Evolutionary conservation across 371 early-diverging fungal genomes (phyloP).

Genomic region (Rhizomucor pusillus): DNA sequence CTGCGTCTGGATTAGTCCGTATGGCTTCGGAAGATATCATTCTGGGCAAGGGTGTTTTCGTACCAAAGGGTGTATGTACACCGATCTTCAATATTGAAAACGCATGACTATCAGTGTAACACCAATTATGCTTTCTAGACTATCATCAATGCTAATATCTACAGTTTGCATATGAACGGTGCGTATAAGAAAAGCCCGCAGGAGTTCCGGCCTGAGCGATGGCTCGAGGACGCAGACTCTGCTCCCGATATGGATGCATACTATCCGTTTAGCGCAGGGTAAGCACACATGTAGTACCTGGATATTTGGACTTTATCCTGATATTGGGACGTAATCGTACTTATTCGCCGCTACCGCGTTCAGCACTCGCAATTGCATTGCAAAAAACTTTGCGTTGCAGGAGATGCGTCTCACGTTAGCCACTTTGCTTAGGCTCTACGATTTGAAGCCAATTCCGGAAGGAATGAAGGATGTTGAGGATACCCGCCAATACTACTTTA

Average conservation of each 20-base stretch:
- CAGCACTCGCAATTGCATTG: slow-evolving; percentile 48
- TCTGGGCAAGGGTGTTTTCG: slow-evolving; percentile 10
- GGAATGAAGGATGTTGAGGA: slow-evolving; percentile 24
- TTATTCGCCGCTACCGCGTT: background rate
- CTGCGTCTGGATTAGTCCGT: slow-evolving; percentile 20
- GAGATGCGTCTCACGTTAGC: slow-evolving; percentile 45
- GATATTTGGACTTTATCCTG: background rate
- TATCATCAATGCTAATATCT: slow-evolving; percentile 6
- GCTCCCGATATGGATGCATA: slow-evolving; percentile 26
- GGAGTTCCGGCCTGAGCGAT: slow-evolving; percentile 32
- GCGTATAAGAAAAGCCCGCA: slow-evolving; percentile 23
- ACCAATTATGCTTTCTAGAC: too few relatives aligned
- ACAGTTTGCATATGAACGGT: slow-evolving; percentile 16
- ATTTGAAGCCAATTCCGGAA: slow-evolving; percentile 18
- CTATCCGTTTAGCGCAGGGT: slow-evolving; percentile 41
- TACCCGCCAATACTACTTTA: slow-evolving; percentile 23
- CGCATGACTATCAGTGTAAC: too few relatives aligned
- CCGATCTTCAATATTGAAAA: background rate
- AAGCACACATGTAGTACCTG: background rate
- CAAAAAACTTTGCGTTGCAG: slow-evolving; percentile 46
- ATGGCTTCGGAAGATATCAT: slow-evolving; percentile 14
- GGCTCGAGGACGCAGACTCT: slow-evolving; percentile 14
- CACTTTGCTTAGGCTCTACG: slow-evolving; percentile 26
- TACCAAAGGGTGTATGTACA: slow-evolving; percentile 16
- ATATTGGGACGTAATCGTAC: background rate